Conservation (phyloP, 495 filamentous ascomycete genomes). For the Aspergillus homomorphus region DNA sequence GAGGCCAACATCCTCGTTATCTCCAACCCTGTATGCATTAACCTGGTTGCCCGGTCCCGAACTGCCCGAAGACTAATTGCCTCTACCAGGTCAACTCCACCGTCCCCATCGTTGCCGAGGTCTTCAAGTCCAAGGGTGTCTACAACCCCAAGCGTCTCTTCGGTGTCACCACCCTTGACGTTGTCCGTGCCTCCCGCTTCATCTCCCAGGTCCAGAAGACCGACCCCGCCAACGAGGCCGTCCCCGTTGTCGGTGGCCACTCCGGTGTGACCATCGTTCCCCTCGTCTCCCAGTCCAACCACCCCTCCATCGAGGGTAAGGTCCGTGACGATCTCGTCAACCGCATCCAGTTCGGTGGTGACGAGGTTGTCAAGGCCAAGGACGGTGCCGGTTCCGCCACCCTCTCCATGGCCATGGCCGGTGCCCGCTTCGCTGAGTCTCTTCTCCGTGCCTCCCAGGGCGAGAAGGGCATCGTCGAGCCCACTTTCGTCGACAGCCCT, state of each 20-base stretch:
- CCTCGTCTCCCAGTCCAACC: conserved; percentile 89
- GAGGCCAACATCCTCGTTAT: conserved; percentile 97
- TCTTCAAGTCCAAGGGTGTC: conserved; percentile 88
- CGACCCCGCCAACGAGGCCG: conserved; percentile 87
- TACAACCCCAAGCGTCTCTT: conserved; percentile 99
- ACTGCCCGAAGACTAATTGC: conserved; percentile 2
- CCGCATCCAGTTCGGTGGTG: conserved; percentile 98
- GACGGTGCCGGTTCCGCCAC: conserved; percentile 97
- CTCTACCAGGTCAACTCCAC: conserved; percentile 78
- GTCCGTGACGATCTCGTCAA: conserved; percentile 74
- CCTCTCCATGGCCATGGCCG: conserved; percentile 98
- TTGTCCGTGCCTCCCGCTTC: conserved; percentile 96
- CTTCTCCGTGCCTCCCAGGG: conserved; percentile 90
- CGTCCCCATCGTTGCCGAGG: conserved; percentile 93
- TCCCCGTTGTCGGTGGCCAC: conserved; percentile 95
- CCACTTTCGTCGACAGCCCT: conserved; percentile 93
- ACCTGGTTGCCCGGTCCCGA: background rate
- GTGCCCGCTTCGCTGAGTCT: conserved; percentile 94
- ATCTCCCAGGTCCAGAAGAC: conserved; percentile 87
- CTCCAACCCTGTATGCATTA: conserved; percentile 74
- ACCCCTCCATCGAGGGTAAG: conserved; percentile 75
- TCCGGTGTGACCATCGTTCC: conserved; percentile 97
- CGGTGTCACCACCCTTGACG: conserved; percentile 98
- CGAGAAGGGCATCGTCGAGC: conserved; percentile 92
- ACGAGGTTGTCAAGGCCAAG: conserved; percentile 99